Evolutionary conservation across 805 yeast genomes (phyloP), one percentile per base, ranked within the genome.

Genomic region (Wickerhamiella bombiphila): DNA sequence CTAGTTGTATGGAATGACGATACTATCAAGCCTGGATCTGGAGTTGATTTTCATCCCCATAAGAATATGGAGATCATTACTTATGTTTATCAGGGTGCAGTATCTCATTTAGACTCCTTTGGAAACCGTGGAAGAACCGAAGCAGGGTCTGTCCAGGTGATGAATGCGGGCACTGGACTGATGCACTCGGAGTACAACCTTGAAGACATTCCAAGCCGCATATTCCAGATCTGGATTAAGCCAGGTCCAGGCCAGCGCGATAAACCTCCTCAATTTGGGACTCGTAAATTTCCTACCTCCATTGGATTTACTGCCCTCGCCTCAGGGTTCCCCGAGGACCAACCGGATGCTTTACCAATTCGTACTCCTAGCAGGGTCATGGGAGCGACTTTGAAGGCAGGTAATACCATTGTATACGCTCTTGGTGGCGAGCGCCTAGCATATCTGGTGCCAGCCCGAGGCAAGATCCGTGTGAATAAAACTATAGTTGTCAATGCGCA

Each of bases 111-210:
- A 18, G 47, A 43, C 37, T 41, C 36, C 47, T 38, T 37, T 3
- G 47, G 47, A 34, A 35, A 31, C 21, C 37, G 36, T 15, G 47
- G 47, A 13, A 18, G 39, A n/a, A 43, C 47, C 7, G 38, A 36
- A 21, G 42, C 44, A 9, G 47, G 47, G 15, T 44, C 41, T 21
- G 44, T 43, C 21, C 47, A 43, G 41, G 47, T 43, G 24, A 43
- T 43, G 47, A 35, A 42, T 15, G 47, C 39, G 3, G 47, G 47
- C 33, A 34, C 37, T 30, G 47, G 47, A 13, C 44, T 43, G 18
- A 41, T 32, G 13, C 47, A 43, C 38, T 38, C 42, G 31, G 47
- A 43, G 39, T 40, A 29, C 42, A 42, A 43, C 42, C 35, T 40
- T 13, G 26, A 4, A 35, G 15, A 25, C n/a, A 15, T 19, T 25